Evolutionary conservation across 2,329 filamentous ascomycete genomes (phyloP), one percentile per base, ranked within the genome.

Genomic region (Lasiodiplodia sp.): DNA sequence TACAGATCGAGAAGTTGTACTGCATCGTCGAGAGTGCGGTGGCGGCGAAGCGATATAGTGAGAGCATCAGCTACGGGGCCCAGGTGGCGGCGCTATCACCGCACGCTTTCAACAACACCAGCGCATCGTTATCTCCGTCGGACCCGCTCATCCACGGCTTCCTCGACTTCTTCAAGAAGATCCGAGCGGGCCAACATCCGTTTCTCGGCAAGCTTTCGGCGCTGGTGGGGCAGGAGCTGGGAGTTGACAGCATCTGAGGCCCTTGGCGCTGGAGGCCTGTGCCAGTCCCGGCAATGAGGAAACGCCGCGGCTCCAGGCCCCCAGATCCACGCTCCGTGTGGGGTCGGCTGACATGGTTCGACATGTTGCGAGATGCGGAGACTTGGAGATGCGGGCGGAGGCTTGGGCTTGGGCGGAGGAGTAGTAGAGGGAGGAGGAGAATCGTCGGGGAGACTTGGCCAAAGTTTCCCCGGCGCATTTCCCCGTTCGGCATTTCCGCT

Each of bases 1-100:
- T 7, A 11, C 52, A 67, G 64, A 67, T 67, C 25, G 64, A 67
- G n/a, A 67, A 67, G 53, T 25, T 67, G 28, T 67, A 67, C 52
- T 56, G 53, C 52, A 58, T 67, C 25, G 21, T 49, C 52, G 51
- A 38, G 74, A 73, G 31, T 76, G 74, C 62, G 3, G 62, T 65
- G 14, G 62, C 62, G 6, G 51, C 62, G 4, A 52, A 55, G 51
- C 40, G 49, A 23, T 65, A 65, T 49, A 49, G 62, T 49, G 62
- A 65, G 28, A 52, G 28, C 49, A 52, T 65, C 47, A 53, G 62
- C 49, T 65, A 65, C 40, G 58, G 58, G 18, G n/a, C 58, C 2
- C 25, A 38, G 37, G 57, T 40, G 57, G 57, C 57, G 28, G 57
- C 40, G 57, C 57, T 62, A 40, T 62, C 58, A 25, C 58, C 58